A percentile compares a stretch with the other conserved stretches of the same genome.
These are phyloP conservation scores for Leptographium lundbergii DNA, from an alignment of 2,329 filamentous ascomycete species.

Conservation along the genomic window DNA sequence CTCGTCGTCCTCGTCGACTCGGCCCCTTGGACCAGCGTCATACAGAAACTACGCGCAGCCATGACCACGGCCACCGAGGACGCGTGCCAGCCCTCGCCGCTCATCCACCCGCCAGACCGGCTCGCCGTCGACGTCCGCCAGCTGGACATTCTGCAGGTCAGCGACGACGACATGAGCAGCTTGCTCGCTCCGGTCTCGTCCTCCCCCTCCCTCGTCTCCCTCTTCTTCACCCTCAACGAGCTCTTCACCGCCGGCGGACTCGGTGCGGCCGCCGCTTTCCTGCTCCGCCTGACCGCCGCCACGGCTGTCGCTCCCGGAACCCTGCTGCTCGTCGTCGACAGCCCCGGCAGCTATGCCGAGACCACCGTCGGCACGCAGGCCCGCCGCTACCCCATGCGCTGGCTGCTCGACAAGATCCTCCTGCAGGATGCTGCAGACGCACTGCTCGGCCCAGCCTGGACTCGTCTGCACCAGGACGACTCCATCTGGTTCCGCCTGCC, in stretches of 20 bases:
- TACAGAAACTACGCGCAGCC: slow-evolving; percentile 41
- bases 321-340: slow-evolving; percentile 77
- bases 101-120: slow-evolving; percentile 24
- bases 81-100: slow-evolving; percentile 14
- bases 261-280: slow-evolving; percentile 61
- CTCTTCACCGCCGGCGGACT: slow-evolving; percentile 69
- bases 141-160: slow-evolving; percentile 35
- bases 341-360: slow-evolving; percentile 85
- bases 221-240: slow-evolving; percentile 94
- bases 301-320: slow-evolving; percentile 37
- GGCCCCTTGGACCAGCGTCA: slow-evolving; percentile 60
- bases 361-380: slow-evolving; percentile 51
- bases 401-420: slow-evolving; percentile 79
- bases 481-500: slow-evolving; percentile 75
- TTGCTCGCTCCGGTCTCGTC: slow-evolving; percentile 17
- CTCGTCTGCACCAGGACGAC: slow-evolving; percentile 61
- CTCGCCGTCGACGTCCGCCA: slow-evolving; percentile 31
- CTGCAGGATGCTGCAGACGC: slow-evolving; percentile 20
- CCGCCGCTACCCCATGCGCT: slow-evolving; percentile 81
- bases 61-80: slow-evolving; percentile 22
- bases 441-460: slow-evolving; percentile 42
- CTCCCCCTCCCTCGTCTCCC: slow-evolving; percentile 52
- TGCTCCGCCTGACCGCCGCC: slow-evolving; percentile 52
- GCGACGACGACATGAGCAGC: slow-evolving; percentile 18
- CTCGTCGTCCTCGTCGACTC: slow-evolving; percentile 62